phyloP scores from a whole-genome alignment of 148 eudicot genomes.

The Camellia sinensis region DNA sequence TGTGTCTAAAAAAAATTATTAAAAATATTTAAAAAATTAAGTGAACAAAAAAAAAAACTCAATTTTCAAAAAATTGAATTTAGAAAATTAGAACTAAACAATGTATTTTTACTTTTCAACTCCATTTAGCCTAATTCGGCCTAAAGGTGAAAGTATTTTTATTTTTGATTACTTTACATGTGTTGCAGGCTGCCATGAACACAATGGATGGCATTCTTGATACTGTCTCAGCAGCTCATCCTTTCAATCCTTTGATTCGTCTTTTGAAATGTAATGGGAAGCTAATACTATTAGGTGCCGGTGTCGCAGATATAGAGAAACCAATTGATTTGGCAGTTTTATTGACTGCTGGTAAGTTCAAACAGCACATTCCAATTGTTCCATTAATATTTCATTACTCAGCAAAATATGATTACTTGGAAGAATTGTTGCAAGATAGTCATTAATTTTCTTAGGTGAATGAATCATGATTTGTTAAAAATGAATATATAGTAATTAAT shows the following conservation, averaged over 20 bases:
- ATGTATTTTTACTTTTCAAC: too few species aligned
- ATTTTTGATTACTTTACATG: background rate
- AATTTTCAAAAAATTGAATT: too few species aligned
- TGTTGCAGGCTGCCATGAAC: conserved; percentile 4
- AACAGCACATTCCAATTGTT: background rate
- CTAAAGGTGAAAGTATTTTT: background rate
- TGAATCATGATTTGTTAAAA: too few species aligned
- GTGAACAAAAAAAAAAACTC: too few species aligned
- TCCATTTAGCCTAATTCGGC: too few species aligned
- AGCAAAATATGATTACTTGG: background rate
- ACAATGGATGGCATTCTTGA: conserved; percentile 18
- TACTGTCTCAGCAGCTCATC: conserved; percentile 8
- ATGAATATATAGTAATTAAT: too few species aligned
- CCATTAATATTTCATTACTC: background rate
- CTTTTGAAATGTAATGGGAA: conserved; percentile 11
- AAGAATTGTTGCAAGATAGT: too few species aligned
- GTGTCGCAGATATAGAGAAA: background rate
- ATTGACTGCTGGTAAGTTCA: conserved; percentile 14
- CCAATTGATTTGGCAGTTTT: conserved; percentile 8
- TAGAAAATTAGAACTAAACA: too few species aligned
- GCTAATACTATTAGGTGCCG: conserved; percentile 4
- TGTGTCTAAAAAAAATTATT: too few species aligned
- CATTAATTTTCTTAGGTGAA: background rate
- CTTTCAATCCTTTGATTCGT: conserved; percentile 2
- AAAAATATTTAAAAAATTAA: too few species aligned